Evolutionary conservation across 345 rosid species (phyloP).

Genomic region (Salix koriyanagi): DNA sequence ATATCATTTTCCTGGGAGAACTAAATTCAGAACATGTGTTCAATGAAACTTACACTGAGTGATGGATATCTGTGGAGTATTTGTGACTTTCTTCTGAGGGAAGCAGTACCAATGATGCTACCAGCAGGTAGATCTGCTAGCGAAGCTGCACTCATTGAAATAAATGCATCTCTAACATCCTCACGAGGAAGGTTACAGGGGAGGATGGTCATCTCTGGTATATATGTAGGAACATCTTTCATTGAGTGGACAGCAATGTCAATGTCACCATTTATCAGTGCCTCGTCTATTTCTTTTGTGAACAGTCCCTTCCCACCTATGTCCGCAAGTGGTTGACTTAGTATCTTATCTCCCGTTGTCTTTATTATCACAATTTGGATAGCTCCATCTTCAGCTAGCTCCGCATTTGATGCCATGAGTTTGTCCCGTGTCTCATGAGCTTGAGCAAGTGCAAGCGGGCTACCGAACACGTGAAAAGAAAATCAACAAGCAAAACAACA

Average conservation of each 20-base stretch:
- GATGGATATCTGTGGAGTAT: constrained; percentile 84
- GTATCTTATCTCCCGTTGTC: constrained; percentile 94
- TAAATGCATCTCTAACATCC: constrained; percentile 96
- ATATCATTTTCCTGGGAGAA: neutral
- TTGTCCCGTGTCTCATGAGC: constrained; percentile 88
- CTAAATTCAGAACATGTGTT: neutral
- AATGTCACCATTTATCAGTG: constrained; percentile 70
- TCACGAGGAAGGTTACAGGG: constrained; percentile 91
- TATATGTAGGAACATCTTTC: constrained; percentile 97
- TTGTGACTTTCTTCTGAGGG: constrained; percentile 93
- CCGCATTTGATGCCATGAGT: constrained; percentile 66
- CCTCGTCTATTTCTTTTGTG: constrained; percentile 96
- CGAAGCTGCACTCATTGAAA: constrained; percentile 55
- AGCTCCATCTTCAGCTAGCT: constrained; percentile 85
- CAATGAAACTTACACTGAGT: constrained; percentile 46
- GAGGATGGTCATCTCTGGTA: constrained; percentile 75
- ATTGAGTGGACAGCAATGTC: constrained; percentile 98
- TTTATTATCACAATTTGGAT: constrained; percentile 82
- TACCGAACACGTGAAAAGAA: constrained; percentile 42
- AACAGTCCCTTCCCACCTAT: constrained; percentile 98
- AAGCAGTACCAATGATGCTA: constrained; percentile 90
- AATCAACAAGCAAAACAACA: constrained; percentile 9
- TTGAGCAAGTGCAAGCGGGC: constrained; percentile 97
- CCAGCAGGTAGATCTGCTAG: constrained; percentile 81
- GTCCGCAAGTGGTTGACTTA: constrained; percentile 90